Evolutionary conservation across 306 rosid species (phyloP).

Genomic region (Carpinus viminea): DNA sequence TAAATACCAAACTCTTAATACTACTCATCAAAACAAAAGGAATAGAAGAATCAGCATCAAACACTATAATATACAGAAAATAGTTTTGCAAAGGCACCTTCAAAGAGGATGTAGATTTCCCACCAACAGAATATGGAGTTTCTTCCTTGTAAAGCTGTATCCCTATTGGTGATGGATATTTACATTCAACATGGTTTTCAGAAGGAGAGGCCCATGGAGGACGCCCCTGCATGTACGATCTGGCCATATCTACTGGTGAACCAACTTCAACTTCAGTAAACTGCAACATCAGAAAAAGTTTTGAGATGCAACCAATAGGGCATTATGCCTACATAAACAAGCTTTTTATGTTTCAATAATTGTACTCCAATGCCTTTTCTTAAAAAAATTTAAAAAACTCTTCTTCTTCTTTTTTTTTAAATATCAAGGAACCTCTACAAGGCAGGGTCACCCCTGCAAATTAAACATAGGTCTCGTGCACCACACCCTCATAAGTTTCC

Average conservation of each 20-base stretch:
- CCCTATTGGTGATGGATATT: conserved; percentile 53
- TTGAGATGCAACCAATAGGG: conserved; percentile 1
- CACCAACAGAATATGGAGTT: conserved; percentile 57
- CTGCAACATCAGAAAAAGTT: conserved; percentile 40
- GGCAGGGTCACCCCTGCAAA: too few species aligned
- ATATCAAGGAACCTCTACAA: too few species aligned
- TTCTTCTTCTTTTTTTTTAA: too few species aligned
- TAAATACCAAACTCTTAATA: not conserved
- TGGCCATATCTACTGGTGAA: conserved; percentile 91
- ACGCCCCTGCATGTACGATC: conserved; percentile 73
- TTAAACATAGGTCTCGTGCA: too few species aligned
- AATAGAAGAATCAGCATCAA: not conserved
- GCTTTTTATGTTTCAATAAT: not conserved
- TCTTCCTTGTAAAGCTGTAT: conserved; percentile 66
- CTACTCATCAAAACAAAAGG: conserved; percentile 1
- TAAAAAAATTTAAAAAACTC: not conserved
- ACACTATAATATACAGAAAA: not conserved
- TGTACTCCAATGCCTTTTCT: not conserved
- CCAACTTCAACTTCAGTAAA: conserved; percentile 61
- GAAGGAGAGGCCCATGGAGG: conserved; percentile 95
- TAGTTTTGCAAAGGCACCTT: conserved; percentile 54
- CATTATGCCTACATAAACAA: not conserved
- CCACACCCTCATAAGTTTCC: too few species aligned
- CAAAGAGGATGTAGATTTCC: conserved; percentile 51
- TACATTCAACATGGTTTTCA: conserved; percentile 43